These are phyloP conservation scores for Botrytis squamosa DNA, from an alignment of 2,329 filamentous ascomycete species.

Conservation along the genomic window DNA sequence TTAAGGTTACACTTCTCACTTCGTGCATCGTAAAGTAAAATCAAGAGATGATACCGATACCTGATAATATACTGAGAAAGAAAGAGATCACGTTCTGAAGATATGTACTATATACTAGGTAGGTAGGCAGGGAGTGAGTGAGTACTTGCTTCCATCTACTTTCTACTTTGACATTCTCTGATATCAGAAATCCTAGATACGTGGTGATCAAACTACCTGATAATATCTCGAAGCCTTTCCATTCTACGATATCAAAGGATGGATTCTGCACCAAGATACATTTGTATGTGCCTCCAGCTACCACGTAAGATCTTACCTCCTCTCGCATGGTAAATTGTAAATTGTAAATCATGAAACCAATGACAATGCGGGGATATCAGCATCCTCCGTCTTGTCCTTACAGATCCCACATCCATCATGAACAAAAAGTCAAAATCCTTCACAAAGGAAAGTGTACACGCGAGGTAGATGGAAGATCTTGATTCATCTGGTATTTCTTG, in stretches of 20 bases:
- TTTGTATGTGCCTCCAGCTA: neutral
- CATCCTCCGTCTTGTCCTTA: neutral
- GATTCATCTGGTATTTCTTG: neutral
- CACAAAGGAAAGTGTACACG: constrained; percentile 6
- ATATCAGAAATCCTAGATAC: too few relatives aligned
- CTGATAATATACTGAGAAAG: too few relatives aligned
- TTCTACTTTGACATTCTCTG: too few relatives aligned
- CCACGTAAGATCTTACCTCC: neutral
- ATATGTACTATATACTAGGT: too few relatives aligned
- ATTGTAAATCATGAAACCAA: neutral
- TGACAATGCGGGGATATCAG: neutral
- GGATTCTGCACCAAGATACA: too few relatives aligned
- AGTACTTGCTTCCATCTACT: too few relatives aligned
- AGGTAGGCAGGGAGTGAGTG: too few relatives aligned
- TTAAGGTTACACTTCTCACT: neutral
- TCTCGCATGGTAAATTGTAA: neutral
- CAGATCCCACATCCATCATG: neutral
- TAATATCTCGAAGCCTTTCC: too few relatives aligned
- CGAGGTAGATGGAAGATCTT: neutral
- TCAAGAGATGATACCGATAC: neutral
- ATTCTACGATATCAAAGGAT: too few relatives aligned
- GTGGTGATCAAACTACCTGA: too few relatives aligned
- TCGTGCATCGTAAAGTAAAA: neutral
- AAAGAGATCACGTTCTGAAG: too few relatives aligned
- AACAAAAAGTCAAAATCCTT: neutral